These are phyloP conservation scores for Alopecurus myosuroides DNA, from an alignment of 176 grass and related monocot species.

Conservation along the genomic window DNA sequence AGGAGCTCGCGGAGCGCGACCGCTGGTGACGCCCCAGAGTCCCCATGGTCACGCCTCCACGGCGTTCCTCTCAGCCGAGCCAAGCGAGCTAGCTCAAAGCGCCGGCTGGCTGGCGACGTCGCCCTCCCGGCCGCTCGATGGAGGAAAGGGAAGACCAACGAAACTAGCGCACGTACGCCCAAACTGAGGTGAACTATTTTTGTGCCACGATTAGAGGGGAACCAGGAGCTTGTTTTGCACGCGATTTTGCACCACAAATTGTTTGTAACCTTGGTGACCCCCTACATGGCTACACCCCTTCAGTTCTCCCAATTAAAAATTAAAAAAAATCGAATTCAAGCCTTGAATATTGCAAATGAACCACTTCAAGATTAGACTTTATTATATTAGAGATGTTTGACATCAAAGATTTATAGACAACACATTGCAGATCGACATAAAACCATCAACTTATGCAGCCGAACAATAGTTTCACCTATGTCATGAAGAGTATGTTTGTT, in stretches of 20 bases:
- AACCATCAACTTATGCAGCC: neutral
- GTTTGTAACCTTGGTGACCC: neutral
- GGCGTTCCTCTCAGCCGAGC: constrained; percentile 1
- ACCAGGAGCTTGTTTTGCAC: neutral
- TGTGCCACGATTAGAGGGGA: neutral
- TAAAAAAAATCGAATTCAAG: neutral
- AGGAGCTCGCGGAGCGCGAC: constrained; percentile 24
- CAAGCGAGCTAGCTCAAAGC: neutral
- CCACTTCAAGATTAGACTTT: neutral
- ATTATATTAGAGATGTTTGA: neutral
- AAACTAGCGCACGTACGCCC: neutral
- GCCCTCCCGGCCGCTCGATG: neutral
- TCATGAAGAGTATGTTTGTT: neutral
- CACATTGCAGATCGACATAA: neutral
- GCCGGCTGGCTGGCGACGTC: neutral
- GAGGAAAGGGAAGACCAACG: neutral
- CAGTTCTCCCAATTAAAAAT: neutral
- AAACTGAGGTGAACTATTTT: constrained; percentile 25
- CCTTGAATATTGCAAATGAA: neutral
- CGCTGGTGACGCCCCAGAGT: constrained; percentile 37
- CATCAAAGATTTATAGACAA: neutral
- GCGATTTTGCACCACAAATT: neutral
- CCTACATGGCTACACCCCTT: neutral
- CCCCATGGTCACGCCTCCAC: constrained; percentile 7
- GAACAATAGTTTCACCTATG: neutral